Evolutionary conservation across 345 rosid genomes (phyloP), one percentile per base, ranked within the genome.

Genomic region (Eucalyptus marginata): DNA sequence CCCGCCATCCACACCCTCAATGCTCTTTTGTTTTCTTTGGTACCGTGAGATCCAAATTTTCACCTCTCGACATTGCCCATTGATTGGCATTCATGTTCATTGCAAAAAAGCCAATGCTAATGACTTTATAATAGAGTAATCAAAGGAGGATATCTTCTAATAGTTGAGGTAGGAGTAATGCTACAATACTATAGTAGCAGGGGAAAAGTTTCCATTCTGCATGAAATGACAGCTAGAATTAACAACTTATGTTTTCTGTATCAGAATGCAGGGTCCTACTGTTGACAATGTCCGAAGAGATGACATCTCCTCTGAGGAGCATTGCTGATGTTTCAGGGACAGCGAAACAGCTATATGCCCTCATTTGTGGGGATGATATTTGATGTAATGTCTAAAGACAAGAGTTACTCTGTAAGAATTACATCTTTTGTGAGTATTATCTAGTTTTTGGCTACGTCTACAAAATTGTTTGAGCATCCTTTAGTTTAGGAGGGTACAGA

Each of bases 191-290:
- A 40, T 29, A 59, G 46, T 43, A 88, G 40, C 52, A 36, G 47
- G 44, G 51, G 47, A 81, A 81, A 17, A 47, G 11, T 81, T 54
- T 56, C n/a, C 76, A 15, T 43, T 15, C 16, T 31, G 86, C 81
- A 51, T 20, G 29, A 43, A 51, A 84, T 52, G 27, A 33, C 29
- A 52, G 54, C 87, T 90, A 43, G 88, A 87, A 29, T 88, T n/a
- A 89, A 31, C 36, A 7, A 17, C 54, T 44, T 15, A 46, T 76
- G 58, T 71, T 88, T 36, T 90, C 7, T 88, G 66, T 58, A 84
- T 91, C 94, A 95, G 95, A 94, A 92, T 94, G 94, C 93, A 90
- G 94, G 92, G 91, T 89, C 87, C 52, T 91, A 83, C 49, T 94
- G 84, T 93, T 88, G 94, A 87, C 91, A 87, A 89, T 91, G 15